Evolutionary conservation across 257 asterid genomes (phyloP).

Genomic region (Nicotiana otophora): DNA sequence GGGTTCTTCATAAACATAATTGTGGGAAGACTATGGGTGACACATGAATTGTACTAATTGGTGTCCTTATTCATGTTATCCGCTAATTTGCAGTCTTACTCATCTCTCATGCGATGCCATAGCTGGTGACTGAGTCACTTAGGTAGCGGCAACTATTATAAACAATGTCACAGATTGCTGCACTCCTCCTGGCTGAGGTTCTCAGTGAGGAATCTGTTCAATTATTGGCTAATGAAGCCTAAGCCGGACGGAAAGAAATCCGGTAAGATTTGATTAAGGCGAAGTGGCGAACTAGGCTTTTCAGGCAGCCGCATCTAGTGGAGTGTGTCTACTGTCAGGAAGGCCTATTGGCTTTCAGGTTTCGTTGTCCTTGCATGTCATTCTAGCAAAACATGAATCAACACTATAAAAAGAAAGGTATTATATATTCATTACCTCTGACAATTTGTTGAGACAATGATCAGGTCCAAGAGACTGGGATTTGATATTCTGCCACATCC

Average conservation of each 20-base stretch:
- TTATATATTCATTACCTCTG: constrained; percentile 53
- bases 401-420: background rate
- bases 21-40: background rate
- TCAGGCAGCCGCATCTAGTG: background rate
- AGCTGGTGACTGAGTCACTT: background rate
- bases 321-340: background rate
- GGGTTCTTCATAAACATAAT: no score
- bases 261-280: background rate
- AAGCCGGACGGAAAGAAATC: background rate
- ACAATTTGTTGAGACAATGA: constrained; percentile 54
- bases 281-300: background rate
- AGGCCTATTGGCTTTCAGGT: background rate
- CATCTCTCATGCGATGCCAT: background rate
- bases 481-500: constrained; percentile 81
- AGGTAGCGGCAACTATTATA: background rate
- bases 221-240: background rate
- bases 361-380: background rate
- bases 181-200: background rate
- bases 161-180: background rate
- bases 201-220: background rate
- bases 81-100: background rate
- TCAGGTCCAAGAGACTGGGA: constrained; percentile 92
- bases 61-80: background rate
- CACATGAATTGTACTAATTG: background rate
- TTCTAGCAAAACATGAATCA: background rate